Base-by-base conservation (phyloP, 2,329 filamentous ascomycete genomes). In the Cladobotryum protrusum region DNA sequence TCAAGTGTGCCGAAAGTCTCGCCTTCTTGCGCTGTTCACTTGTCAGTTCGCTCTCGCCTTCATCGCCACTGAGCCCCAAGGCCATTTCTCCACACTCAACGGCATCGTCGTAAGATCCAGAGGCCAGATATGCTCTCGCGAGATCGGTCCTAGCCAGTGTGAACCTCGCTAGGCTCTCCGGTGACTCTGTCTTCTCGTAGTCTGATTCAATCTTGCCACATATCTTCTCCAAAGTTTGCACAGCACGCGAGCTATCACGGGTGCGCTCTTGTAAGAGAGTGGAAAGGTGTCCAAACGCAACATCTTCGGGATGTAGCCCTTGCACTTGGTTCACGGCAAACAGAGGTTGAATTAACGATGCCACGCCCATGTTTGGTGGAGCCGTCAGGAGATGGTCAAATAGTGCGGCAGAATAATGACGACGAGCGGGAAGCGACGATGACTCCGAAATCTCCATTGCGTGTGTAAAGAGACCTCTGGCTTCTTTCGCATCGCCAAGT, bases 371-470 rank as follows among this genome's bases (percentile, higher is more conserved):
- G 56, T 62, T 73, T 33, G 74, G 51, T 1, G 81, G 70, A 2
- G 79, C 78, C 2, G 79, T 74, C 13, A 89, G 66, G 6, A 96
- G 74, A 56, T 89, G 77, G 60, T 99, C 92, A 63, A 99, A 97
- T 43, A 87, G 76, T 1, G 89, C 87, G 0, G 86, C 72, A 0
- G 89, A 78, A 63, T 91, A 97, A 63, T 92, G 87, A 29, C 85
- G 81, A 63, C 90, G 87, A 0, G 85, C 82, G 4, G 89, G 73
- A 2, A 84, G 66, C 0, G 86, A 84, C 0, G 87, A 86, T 0
- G 89, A 85, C 53, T 89, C 87, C 0, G 89, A 84, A 44, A 99
- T 92, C 55, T 95, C 91, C 72, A 96, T 93, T 1, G 93, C 92
- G 63, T 99, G 93, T 1, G 88, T 91, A 63, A 96, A 96, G 9